A percentile compares a stretch with the other conserved stretches of the same genome.
These are phyloP conservation scores for Lablab purpureus DNA, from an alignment of 306 rosid species.

Conservation along the genomic window DNA sequence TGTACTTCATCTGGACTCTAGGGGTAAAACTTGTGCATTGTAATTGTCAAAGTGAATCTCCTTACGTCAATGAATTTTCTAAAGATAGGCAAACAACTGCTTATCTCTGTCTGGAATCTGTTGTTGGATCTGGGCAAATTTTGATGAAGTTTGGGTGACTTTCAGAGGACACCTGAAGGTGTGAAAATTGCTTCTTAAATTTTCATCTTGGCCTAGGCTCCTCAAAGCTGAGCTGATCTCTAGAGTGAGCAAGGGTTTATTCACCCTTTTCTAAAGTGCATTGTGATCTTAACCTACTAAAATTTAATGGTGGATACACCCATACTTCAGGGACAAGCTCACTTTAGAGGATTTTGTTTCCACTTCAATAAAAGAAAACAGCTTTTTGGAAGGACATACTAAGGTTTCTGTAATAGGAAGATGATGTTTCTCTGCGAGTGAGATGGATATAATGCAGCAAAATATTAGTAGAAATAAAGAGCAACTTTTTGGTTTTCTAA, in stretches of 20 bases:
- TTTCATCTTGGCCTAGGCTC: not conserved
- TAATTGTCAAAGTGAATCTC: conserved; percentile 11
- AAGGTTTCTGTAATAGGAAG: not conserved
- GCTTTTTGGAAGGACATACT: not conserved
- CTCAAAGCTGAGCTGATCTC: conserved; percentile 1
- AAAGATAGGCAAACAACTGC: not conserved
- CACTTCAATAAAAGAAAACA: not conserved
- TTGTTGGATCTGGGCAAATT: not conserved
- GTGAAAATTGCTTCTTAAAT: conserved; percentile 2
- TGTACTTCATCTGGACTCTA: conserved; percentile 9
- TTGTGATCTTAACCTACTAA: not conserved
- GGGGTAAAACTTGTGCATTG: not conserved
- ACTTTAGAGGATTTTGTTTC: not conserved
- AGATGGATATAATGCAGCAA: conserved; percentile 6
- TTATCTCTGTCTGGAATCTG: conserved; percentile 12
- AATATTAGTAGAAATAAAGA: not conserved
- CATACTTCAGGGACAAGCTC: not conserved
- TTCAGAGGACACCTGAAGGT: conserved; percentile 14
- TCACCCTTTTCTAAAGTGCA: not conserved
- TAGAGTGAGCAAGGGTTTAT: not conserved
- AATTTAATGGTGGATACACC: not conserved
- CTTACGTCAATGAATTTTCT: not conserved
- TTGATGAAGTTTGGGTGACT: conserved; percentile 8
- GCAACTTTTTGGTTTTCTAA: too few species aligned
- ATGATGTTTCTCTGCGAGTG: conserved; percentile 22